A percentile compares a stretch with the other conserved stretches of the same genome.
phyloP scores from a whole-genome alignment of 208 protist species.

The Wallacemonas sp. region DNA sequence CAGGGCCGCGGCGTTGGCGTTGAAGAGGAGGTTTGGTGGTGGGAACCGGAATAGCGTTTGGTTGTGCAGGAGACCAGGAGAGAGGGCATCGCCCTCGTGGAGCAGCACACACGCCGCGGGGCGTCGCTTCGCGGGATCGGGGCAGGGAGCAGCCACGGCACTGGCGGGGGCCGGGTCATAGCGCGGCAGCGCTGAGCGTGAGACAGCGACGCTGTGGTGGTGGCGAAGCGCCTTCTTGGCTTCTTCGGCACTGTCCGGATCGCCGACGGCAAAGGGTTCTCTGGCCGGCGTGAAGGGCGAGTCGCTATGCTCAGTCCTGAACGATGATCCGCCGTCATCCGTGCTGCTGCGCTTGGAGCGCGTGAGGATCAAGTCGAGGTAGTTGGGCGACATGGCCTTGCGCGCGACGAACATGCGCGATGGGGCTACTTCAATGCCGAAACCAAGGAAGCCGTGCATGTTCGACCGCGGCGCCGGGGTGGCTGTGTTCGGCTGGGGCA shows the following conservation, averaged over 20 bases:
- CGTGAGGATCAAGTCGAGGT: constrained; percentile 30
- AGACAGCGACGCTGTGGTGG: background rate
- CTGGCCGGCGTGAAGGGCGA: too few species aligned
- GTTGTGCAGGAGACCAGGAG: constrained; percentile 52
- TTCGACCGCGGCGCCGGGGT: background rate
- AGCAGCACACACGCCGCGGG: constrained; percentile 45
- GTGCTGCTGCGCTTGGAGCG: background rate
- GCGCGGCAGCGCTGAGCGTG: constrained; percentile 10
- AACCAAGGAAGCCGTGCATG: constrained; percentile 41
- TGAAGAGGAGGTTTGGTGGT: background rate
- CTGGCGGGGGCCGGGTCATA: constrained; percentile 21
- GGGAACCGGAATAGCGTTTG: constrained; percentile 55
- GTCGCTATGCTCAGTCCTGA: too few species aligned
- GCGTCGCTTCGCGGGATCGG: constrained; percentile 18
- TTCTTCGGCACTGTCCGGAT: constrained; percentile 6
- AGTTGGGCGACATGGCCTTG: constrained; percentile 39
- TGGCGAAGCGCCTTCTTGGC: constrained; percentile 5
- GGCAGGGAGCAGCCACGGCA: background rate
- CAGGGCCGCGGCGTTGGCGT: background rate
- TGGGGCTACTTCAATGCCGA: constrained; percentile 65
- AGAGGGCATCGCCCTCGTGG: constrained; percentile 58
- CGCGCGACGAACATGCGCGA: constrained; percentile 64
- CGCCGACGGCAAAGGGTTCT: constrained; percentile 20
- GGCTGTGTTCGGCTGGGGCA: background rate
- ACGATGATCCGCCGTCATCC: background rate